phyloP scores from a whole-genome alignment of 208 protist species.

The Endotrypanum monterogeii region DNA sequence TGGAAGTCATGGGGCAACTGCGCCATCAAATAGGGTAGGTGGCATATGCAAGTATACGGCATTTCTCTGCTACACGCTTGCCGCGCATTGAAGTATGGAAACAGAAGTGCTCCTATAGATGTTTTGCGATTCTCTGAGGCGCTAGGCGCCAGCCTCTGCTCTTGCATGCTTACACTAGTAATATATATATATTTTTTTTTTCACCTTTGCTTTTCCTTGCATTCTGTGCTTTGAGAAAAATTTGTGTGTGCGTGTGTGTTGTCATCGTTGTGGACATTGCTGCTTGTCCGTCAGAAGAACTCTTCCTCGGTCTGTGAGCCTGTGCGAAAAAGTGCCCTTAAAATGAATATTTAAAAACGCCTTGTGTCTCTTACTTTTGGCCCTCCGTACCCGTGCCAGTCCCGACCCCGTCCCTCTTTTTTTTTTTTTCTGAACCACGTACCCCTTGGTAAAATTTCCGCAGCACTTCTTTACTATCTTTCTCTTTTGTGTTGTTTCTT shows the following conservation, averaged over 20 bases:
- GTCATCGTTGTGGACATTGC: not conserved
- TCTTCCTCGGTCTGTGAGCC: not conserved
- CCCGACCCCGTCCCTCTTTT: too few species aligned
- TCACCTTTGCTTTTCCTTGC: not conserved
- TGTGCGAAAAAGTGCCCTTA: not conserved
- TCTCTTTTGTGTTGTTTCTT: not conserved
- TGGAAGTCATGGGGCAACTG: not conserved
- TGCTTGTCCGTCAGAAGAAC: not conserved
- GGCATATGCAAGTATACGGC: constrained; percentile 5
- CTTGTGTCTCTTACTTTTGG: constrained; percentile 1
- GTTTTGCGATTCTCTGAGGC: not conserved
- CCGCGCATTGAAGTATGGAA: not conserved
- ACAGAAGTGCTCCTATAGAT: not conserved
- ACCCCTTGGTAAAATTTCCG: not conserved
- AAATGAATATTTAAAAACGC: not conserved
- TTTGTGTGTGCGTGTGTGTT: constrained; percentile 1
- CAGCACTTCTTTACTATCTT: too few species aligned
- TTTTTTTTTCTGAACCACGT: not conserved
- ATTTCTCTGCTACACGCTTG: not conserved
- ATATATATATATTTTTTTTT: not conserved
- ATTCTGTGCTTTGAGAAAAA: not conserved
- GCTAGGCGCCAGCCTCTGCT: not conserved
- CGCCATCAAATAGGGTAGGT: not conserved
- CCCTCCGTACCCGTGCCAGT: not conserved
- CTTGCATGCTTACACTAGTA: not conserved